A percentile compares a stretch with the other conserved stretches of the same genome.
Conservation (phyloP, 345 rosid genomes). For the Erucastrum elatum region DNA sequence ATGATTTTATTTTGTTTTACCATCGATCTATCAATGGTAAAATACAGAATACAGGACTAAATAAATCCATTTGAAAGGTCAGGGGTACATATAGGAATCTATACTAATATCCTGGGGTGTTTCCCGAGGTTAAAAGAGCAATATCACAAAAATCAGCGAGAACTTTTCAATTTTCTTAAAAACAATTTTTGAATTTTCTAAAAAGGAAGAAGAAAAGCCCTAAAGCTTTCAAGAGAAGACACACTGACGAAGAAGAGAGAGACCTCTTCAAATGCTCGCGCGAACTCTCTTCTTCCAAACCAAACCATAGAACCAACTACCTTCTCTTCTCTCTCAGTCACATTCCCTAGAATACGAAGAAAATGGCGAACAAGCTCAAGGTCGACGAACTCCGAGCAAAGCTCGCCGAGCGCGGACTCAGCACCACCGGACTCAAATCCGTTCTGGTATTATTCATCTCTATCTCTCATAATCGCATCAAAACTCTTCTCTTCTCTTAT, state of each 20-base stretch:
- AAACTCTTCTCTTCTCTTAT: not conserved
- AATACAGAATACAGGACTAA: not conserved
- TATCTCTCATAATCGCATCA: not conserved
- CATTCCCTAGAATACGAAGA: conserved; percentile 7
- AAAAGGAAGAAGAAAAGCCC: conserved; percentile 18
- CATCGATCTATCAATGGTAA: not conserved
- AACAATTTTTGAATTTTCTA: not conserved
- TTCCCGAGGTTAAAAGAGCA: not conserved
- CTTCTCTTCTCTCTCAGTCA: not conserved
- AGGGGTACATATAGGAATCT: not conserved
- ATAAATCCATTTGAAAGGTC: not conserved
- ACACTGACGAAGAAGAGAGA: conserved; percentile 7
- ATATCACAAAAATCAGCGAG: not conserved
- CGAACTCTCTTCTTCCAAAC: conserved; percentile 9
- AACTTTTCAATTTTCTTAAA: conserved; percentile 3
- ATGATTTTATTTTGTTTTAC: not conserved
- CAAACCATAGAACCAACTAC: conserved; percentile 13
- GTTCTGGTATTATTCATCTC: conserved; percentile 44
- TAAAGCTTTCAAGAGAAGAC: conserved; percentile 38
- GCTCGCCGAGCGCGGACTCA: conserved; percentile 70
- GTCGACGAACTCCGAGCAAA: conserved; percentile 68
- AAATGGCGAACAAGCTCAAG: conserved; percentile 59
- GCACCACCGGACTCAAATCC: conserved; percentile 60
- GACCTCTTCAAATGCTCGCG: conserved; percentile 28
- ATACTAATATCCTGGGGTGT: not conserved